Evolutionary conservation across 257 asterid species (phyloP), one percentile per base, ranked within the genome.

Genomic region (Anisodus acutangulus): DNA sequence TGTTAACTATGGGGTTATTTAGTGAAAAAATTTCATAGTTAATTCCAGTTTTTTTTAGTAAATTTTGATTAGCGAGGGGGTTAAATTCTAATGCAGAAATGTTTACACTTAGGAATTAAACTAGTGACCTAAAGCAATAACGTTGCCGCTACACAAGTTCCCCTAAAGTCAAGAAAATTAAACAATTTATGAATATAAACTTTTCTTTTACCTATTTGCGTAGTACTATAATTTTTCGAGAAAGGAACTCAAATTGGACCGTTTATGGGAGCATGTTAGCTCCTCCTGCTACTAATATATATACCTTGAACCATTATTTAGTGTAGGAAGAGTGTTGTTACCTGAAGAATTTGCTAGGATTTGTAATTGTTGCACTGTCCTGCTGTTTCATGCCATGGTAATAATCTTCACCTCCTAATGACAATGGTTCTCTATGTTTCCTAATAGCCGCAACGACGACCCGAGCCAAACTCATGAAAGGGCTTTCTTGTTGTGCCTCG

Each of bases 401-500:
- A 86, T 88, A 90, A 49, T 85, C 79, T 22, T n/a, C 79, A 59
- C 10, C 43, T 37, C 57, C 53, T 3, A 82, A 62, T 19, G 89
- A 81, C n/a, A 85, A 0, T 5, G 6, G 64, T 0, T 31, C 64
- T 68, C 87, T 83, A 74, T 90, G 85, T 82, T 92, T 92, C 86
- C 90, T 76, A 6, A 89, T 0, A 8, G 91, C 85, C 2, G 95
- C 91, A 1, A 89, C 89, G 17, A 82, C 15, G 4, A 92, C 93
- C 3, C 84, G 90, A 39, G 88, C 86, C 45, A 90, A 60, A 83
- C 86, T 74, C 9, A 83, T 86, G 5, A 92, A 89, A 3, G 93
- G 95, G 85, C 89, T 87, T 16, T 87, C 87, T 19, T 86, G 87
- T 5, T 70, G 84, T 51, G 90, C 84, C 79, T 85, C 85, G 51